Evolutionary conservation across 176 grass and related monocot genomes (phyloP), one percentile per base, ranked within the genome.

Genomic region (Carex myosuroides): DNA sequence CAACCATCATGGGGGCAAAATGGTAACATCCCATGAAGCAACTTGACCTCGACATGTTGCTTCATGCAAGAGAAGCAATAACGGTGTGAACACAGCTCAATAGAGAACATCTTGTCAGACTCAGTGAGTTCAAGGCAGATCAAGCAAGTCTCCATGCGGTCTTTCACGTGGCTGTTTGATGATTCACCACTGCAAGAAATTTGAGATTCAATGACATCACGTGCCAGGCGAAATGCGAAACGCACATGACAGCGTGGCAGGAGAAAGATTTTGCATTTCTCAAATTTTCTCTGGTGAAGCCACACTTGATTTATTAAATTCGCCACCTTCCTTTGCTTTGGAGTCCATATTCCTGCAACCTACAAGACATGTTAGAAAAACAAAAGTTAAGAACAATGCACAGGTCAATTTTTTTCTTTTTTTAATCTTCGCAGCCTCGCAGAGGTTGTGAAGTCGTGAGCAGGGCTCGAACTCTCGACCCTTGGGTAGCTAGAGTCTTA

Each of bases 41-140:
- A 83, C 84, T 88, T 94, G 10, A 88, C 81, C 87, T 90, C 91
- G 44, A 92, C 89, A 85, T 94, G 89, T 62, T 97, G 90, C 62
- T 88, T 92, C 92, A 97, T 87, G 86, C 94, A 94, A 85, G 84
- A 87, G 61, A 92, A 91, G 61, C 92, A 97, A 90, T 92, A 97
- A 82, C 84, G 85, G 70, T 97, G 94, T 6, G 44, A 79, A 8
- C 90, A 94, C 2, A 44, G 79, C 86, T 92, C 85, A 69, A 97
- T 65, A 7, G 20, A 13, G 42, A 91, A 90, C 83, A 97, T 94
- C 70, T 92, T 88, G 70, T 90, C 83, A 81, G 93, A 29, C 32
- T 88, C 84, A 16, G 77, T 82, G 85, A 85, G 78, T 88, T 94
- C 94, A 83, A 97, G 80, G 79, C 92, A 97, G 67, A 97, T 94